phyloP scores from a whole-genome alignment of 1,139 yeast species.

The Hyphopichia burtonii region DNA sequence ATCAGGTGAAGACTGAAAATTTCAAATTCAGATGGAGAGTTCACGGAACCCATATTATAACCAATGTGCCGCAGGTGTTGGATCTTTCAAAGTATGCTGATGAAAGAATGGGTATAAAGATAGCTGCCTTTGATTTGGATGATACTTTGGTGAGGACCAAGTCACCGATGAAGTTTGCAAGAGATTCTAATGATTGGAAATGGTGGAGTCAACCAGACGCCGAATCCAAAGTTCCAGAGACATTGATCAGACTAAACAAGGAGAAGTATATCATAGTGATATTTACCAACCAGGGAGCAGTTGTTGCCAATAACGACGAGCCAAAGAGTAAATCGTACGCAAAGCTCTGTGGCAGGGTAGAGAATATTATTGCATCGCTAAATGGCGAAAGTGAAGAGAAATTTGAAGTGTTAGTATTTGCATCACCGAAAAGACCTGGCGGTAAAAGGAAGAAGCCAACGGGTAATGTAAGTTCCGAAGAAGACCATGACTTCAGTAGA shows the following conservation, averaged over 20 bases:
- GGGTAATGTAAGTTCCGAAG: slow-evolving; percentile 24
- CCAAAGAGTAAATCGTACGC: slow-evolving; percentile 50
- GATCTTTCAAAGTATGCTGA: slow-evolving; percentile 2
- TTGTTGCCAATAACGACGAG: slow-evolving; percentile 30
- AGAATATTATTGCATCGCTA: slow-evolving; percentile 26
- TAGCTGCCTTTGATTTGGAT: slow-evolving; percentile 79
- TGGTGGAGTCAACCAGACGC: slow-evolving; percentile 40
- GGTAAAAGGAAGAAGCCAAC: slow-evolving; percentile 20
- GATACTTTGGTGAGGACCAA: slow-evolving; percentile 65
- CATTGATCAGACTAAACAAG: slow-evolving; percentile 21
- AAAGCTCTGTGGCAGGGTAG: slow-evolving; percentile 46
- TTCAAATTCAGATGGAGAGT: slow-evolving; percentile 22
- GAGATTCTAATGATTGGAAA: slow-evolving; percentile 66
- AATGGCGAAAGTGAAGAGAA: slow-evolving; percentile 5
- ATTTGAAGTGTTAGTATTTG: slow-evolving; percentile 54
- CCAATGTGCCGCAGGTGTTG: slow-evolving; percentile 23
- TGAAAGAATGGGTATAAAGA: slow-evolving; percentile 20
- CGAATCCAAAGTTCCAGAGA: slow-evolving; percentile 21
- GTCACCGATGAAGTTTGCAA: slow-evolving; percentile 55
- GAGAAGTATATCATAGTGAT: slow-evolving; percentile 52
- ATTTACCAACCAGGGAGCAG: slow-evolving; percentile 86
- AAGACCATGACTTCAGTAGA: slow-evolving; percentile 47
- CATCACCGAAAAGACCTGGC: slow-evolving; percentile 56
- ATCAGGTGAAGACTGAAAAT: not conserved
- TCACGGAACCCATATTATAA: slow-evolving; percentile 34